phyloP scores from a whole-genome alignment of 2,329 filamentous ascomycete species.

The Microsporum audouinii region DNA sequence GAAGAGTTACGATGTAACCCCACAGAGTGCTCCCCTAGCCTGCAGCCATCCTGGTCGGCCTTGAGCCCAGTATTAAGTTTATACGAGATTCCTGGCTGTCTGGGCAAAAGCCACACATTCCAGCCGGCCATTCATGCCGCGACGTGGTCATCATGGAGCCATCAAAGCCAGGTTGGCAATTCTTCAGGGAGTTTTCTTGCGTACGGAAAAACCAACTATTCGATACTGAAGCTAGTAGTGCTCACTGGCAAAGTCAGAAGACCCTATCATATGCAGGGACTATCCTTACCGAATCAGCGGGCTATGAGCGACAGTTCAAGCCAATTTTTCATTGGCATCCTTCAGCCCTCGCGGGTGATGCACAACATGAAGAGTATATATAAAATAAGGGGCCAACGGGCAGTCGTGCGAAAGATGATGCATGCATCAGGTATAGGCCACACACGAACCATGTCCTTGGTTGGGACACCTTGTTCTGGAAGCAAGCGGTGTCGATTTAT shows the following conservation, averaged over 20 bases:
- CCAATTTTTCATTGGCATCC: not conserved
- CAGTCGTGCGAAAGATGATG: not conserved
- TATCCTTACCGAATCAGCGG: slow-evolving; percentile 3
- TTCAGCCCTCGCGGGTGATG: not conserved
- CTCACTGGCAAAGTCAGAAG: not conserved
- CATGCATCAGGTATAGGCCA: not conserved
- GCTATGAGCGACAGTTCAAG: not conserved
- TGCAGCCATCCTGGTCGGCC: not conserved
- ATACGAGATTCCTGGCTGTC: not conserved
- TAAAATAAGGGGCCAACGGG: not conserved
- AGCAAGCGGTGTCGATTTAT: not conserved
- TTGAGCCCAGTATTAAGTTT: not conserved
- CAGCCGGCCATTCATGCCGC: not conserved
- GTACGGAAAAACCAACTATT: not conserved
- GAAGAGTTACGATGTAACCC: not conserved
- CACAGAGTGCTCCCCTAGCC: not conserved
- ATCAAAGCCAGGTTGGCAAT: not conserved
- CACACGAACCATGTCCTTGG: not conserved
- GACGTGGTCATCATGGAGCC: not conserved
- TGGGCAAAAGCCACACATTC: not conserved
- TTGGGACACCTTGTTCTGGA: not conserved
- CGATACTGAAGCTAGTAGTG: not conserved
- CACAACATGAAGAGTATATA: not conserved
- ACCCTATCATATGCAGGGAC: not conserved
- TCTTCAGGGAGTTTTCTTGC: not conserved